Evolutionary conservation across 108 stramenopile genomes (phyloP), one percentile per base, ranked within the genome.

Genomic region (Pseudonitzschia pungens): DNA sequence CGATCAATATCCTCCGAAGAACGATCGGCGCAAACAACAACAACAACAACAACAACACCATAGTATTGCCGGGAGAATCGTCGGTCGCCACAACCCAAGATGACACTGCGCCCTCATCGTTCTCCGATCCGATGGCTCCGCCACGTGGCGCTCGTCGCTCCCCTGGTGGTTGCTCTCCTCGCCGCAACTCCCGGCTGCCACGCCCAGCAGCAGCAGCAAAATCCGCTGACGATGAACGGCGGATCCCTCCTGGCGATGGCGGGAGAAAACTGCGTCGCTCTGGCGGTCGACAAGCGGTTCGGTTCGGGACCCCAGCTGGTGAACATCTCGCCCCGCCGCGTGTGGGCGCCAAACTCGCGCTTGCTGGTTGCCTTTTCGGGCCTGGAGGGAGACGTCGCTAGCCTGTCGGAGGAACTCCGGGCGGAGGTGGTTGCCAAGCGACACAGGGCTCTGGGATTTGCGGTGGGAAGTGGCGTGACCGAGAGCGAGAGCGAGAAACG

Each of bases 171-270:
- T n/a, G n/a, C n/a, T n/a, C n/a, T n/a, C n/a, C n/a, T n/a, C n/a
- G n/a, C n/a, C n/a, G n/a, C n/a, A n/a, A n/a, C n/a, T n/a, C n/a
- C n/a, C n/a, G n/a, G n/a, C n/a, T n/a, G n/a, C n/a, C n/a, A n/a
- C n/a, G 36, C 36, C 4, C 36, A 36, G 6, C 36, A 36, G 50
- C 54, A 81, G 45, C 76, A 79, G 51, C 77, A 82, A 57, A 76
- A 93, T 75, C 92, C 92, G 26, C 76, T 80, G n/a, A 76, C 81
- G 60, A 85, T 90, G 76, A 79, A 73, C 51, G 78, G 78, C 2
- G 78, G 94, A 27, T 90, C 91, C 41, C 64, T 89, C 21, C 63
- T 96, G 52, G 95, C 92, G 69, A 93, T 96, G 92, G 88, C 92
- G 18, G 95, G 95, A 5, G 79, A 82, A 27, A 79, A 87, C 52